Percentiles rank a stretch among this genome's conserved stretches.
Conservation (phyloP, 306 rosid species). For the Vicia faba region DNA sequence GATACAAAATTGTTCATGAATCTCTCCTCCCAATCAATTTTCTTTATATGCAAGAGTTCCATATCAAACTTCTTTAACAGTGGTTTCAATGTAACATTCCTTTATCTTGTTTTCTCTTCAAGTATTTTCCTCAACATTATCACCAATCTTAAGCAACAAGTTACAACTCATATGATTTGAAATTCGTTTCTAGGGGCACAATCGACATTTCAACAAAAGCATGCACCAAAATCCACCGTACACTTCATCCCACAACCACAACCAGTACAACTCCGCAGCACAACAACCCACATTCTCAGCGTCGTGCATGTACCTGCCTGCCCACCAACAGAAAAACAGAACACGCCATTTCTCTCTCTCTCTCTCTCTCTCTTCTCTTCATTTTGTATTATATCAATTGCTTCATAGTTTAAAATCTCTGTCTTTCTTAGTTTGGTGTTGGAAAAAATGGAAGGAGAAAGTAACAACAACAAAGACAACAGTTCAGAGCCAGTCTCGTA, state of each 20-base stretch:
- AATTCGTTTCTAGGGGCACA: not conserved
- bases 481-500: constrained; percentile 35
- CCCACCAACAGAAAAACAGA: not conserved
- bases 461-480: constrained; percentile 43
- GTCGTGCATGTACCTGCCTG: not conserved
- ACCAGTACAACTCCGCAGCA: not conserved
- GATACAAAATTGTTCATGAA: too few relatives aligned
- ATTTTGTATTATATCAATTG: too few relatives aligned
- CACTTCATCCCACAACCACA: not conserved
- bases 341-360: not conserved
- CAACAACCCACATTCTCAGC: not conserved
- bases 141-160: not conserved
- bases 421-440: not conserved
- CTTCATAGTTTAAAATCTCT: not conserved
- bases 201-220: not conserved
- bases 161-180: not conserved
- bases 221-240: constrained; percentile 21
- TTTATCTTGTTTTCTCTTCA: too few relatives aligned
- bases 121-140: not conserved
- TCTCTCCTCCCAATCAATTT: too few relatives aligned
- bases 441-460: constrained; percentile 57
- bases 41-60: too few relatives aligned
- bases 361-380: constrained; percentile 1
- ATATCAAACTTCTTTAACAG: too few relatives aligned
- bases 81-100: not conserved